Percentiles rank a stretch among this genome's conserved stretches.
These are phyloP conservation scores for Helichrysum umbraculigerum DNA, from an alignment of 129 eudicot species.

Conservation along the genomic window DNA sequence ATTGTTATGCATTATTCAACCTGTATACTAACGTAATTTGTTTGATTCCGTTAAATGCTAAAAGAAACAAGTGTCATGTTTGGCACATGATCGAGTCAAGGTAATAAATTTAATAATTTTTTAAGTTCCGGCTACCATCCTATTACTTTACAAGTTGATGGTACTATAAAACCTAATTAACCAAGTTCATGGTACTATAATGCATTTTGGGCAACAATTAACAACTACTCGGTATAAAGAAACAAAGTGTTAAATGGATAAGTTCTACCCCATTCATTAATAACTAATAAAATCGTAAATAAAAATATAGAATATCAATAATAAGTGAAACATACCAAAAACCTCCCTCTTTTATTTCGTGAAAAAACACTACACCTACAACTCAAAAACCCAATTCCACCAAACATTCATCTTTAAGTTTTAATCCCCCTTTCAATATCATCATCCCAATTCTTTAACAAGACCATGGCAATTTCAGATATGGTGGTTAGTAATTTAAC, in stretches of 20 bases:
- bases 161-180: too few species aligned
- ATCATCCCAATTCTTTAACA: too few species aligned
- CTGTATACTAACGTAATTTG: too few species aligned
- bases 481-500: constrained; percentile 56
- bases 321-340: constrained; percentile 6
- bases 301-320: background rate
- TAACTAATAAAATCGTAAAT: background rate
- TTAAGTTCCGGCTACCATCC: too few species aligned
- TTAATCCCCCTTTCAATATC: constrained; percentile 6
- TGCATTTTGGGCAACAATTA: too few species aligned
- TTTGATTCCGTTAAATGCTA: too few species aligned
- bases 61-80: too few species aligned
- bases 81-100: too few species aligned
- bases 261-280: constrained; percentile 19
- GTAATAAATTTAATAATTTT: too few species aligned
- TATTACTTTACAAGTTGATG: too few species aligned
- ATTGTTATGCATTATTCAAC: too few species aligned
- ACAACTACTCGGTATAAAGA: background rate
- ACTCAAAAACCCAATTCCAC: constrained; percentile 25
- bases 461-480: constrained; percentile 59
- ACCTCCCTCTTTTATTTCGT: constrained; percentile 9
- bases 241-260: constrained; percentile 19
- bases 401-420: constrained; percentile 20
- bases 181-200: too few species aligned
- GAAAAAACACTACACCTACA: constrained; percentile 22